Evolutionary conservation across 1,139 yeast species (phyloP), one percentile per base, ranked within the genome.

Genomic region (Suhomyces kunorum): DNA sequence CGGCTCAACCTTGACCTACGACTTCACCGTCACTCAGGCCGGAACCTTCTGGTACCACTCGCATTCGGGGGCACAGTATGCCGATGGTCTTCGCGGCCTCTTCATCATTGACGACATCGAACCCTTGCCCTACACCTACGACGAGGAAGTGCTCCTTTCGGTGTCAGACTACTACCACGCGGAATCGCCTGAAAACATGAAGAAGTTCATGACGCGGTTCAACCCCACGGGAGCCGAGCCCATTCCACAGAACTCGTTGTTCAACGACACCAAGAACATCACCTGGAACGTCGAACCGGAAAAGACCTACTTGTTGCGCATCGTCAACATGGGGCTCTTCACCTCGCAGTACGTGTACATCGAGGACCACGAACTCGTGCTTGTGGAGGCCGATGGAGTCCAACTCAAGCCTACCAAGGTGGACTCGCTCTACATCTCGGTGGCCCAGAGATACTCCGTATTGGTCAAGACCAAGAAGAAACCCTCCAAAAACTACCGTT

Each of bases 201-300:
- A 61, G 8, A 59, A 63, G 26, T 84, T 83, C 59, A 61, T 82
- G 55, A 73, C 74, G 36, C 63, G 83, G 47, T 84, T 75, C 56
- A 85, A 85, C 50, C 94, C 94, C 23, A 83, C 90, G 1, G 94
- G 94, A 40, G 88, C 87, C 28, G 94, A 85, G 58, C 92, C 92
- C 27, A 75, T 84, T 42, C 92, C 92, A 6, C 80, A 80, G 47
- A 81, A 78, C 53, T 54, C 79, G 27, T 64, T 84, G 40, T 74
- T 84, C 56, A 83, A 84, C 55, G 85, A 84, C 47, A 71, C 85
- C 9, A 72, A 76, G 40, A 80, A 81, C 51, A 71, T 64, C 14
- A 72, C 85, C 3, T 68, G 87, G 63, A 40, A 60, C 17, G 83
- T 85, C 41, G 71, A 78, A 43, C 80, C 83, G 14, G 75, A 76